phyloP scores from a whole-genome alignment of 345 rosid genomes.

The Rhizophora apiculata region DNA sequence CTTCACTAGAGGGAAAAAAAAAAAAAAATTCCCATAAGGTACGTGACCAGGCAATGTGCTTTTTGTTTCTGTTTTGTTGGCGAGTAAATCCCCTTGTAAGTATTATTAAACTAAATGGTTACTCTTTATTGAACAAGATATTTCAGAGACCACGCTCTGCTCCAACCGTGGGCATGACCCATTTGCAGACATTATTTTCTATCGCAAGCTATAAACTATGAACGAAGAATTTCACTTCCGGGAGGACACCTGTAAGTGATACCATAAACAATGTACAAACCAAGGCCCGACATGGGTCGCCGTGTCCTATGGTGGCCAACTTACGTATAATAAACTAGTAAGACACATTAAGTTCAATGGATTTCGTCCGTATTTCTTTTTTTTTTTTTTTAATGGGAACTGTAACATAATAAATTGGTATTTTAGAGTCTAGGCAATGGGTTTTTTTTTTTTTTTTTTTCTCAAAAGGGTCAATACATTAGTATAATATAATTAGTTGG shows the following conservation, averaged over 20 bases:
- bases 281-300: conserved; percentile 33
- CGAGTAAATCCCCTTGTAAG: conserved; percentile 4
- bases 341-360: conserved; percentile 2
- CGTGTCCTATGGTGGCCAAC: conserved; percentile 11
- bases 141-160: conserved; percentile 42
- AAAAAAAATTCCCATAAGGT: background rate
- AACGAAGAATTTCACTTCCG: conserved; percentile 2
- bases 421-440: conserved; percentile 12
- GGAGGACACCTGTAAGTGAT: conserved; percentile 13
- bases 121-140: conserved; percentile 30
- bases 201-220: background rate
- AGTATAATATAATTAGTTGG: too few relatives aligned
- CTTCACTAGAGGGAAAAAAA: conserved; percentile 16
- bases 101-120: conserved; percentile 19
- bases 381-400: background rate
- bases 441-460: background rate
- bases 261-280: background rate
- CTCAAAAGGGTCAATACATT: background rate
- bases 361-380: background rate
- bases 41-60: background rate
- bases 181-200: conserved; percentile 15
- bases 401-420: background rate
- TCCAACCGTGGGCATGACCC: conserved; percentile 54
- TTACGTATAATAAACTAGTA: too few relatives aligned
- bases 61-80: background rate